Conservation (phyloP, 305 asterid genomes). For the Solanum aculeatissimum region DNA sequence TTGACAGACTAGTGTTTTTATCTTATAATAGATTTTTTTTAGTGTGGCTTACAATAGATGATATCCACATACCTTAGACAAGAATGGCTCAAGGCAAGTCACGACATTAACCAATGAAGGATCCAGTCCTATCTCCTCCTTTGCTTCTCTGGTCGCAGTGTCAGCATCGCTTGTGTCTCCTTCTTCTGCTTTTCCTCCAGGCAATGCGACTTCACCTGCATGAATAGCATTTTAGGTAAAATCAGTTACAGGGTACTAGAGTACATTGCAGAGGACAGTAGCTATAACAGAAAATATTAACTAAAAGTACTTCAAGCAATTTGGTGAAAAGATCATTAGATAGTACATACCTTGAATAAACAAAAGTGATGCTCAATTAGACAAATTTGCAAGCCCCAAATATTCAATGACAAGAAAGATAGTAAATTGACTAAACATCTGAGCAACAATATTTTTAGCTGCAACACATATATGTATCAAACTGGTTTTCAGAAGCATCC, state of each 20-base stretch:
- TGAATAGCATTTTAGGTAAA: not conserved
- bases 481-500: not conserved
- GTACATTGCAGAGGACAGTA: not conserved
- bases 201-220: constrained; percentile 88
- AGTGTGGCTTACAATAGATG: not conserved
- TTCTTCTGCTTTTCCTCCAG: constrained; percentile 94
- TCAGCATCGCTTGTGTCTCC: constrained; percentile 57
- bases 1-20: not conserved
- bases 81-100: constrained; percentile 84
- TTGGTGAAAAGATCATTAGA: not conserved
- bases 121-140: constrained; percentile 92
- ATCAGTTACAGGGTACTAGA: not conserved
- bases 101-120: constrained; percentile 69
- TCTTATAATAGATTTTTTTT: not conserved
- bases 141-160: constrained; percentile 85
- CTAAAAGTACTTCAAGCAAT: not conserved
- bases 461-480: not conserved
- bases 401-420: not conserved
- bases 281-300: not conserved
- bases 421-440: not conserved
- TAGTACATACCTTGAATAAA: not conserved
- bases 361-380: not conserved
- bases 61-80: constrained; percentile 53
- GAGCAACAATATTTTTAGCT: not conserved
- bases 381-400: not conserved